Evolutionary conservation across 768 basidiomycete genomes (phyloP), one percentile per base, ranked within the genome.

Genomic region (Pleurotus tuber-regium): DNA sequence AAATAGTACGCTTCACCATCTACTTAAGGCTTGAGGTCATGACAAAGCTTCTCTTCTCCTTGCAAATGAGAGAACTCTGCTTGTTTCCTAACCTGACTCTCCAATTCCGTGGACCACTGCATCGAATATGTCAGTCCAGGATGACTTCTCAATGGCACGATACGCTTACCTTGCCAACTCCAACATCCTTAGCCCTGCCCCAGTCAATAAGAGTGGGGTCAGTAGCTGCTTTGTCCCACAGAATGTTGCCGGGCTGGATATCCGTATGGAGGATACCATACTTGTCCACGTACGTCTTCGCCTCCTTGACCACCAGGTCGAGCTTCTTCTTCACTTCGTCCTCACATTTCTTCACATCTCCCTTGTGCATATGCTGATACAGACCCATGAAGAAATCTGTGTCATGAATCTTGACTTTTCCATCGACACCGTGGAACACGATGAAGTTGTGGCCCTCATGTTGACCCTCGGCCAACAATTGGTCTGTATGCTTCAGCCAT

Each of bases 181-280:
- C 35, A 38, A 48, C 46, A 21, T 48, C 46, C 29, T 6, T 19
- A 7, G 46, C 46, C 4, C 14, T 9, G 4, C 46, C 46, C 46
- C 46, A 48, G 23, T 48, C 46, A 21, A 48, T 48, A 31, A 48
- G 46, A 35, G 8, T 18, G 11, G 46, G 28, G 14, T 35, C 14
- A 9, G 14, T 35, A 11, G 46, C 46, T 21, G 14, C 31, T 21
- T 24, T 16, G 46, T 48, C 46, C 46, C 46, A 48, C 5, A 48
- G 23, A 4, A 48, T 48, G 31, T 48, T 48, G 14, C 46, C 46
- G 19, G 46, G 31, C 3, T 48, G 46, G 18, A 48, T 18, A 48
- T 48, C 46, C 18, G 18, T 48, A 19, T 48, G 46, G 10, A 28
- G 46, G 18, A 48, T 30, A 12, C 46, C 46, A 23, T 47, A 47